A percentile compares a stretch with the other conserved stretches of the same genome.
phyloP scores from a whole-genome alignment of 2,329 filamentous ascomycete genomes.

The Penicillium digitatum region DNA sequence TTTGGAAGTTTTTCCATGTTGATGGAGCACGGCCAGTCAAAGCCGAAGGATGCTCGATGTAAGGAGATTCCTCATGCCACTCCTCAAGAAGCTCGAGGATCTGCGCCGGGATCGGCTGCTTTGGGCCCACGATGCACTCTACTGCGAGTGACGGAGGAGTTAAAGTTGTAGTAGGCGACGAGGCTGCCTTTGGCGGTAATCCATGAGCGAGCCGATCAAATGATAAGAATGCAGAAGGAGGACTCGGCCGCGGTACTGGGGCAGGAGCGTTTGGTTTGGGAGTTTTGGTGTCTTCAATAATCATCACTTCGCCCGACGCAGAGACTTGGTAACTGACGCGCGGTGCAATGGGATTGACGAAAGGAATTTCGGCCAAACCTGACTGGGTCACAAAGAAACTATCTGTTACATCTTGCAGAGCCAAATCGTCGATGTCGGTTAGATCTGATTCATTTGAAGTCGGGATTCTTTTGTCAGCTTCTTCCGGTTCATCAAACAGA shows the following conservation, averaged over 20 bases:
- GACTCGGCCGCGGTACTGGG: not conserved
- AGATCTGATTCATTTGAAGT: not conserved
- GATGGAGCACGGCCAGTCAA: not conserved
- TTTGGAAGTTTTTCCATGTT: not conserved
- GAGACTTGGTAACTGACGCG: not conserved
- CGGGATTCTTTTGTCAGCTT: fast-evolving
- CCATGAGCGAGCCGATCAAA: not conserved
- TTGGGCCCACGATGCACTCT: not conserved
- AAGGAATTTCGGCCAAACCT: not conserved
- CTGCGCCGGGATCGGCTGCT: not conserved
- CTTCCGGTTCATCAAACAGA: not conserved
- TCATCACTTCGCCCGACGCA: not conserved
- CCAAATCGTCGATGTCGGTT: not conserved
- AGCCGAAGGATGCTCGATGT: not conserved
- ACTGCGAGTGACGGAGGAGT: not conserved
- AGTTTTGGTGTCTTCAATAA: not conserved
- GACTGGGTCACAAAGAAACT: not conserved
- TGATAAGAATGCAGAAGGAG: not conserved
- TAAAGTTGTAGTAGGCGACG: fast-evolving
- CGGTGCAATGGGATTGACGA: not conserved
- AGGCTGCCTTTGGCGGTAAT: not conserved
- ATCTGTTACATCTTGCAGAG: not conserved
- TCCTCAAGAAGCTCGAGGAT: not conserved
- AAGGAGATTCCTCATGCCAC: not conserved
- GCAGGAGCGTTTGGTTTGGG: no score